Conservation (phyloP, 1,139 yeast species). For the Geotrichum australiense region DNA sequence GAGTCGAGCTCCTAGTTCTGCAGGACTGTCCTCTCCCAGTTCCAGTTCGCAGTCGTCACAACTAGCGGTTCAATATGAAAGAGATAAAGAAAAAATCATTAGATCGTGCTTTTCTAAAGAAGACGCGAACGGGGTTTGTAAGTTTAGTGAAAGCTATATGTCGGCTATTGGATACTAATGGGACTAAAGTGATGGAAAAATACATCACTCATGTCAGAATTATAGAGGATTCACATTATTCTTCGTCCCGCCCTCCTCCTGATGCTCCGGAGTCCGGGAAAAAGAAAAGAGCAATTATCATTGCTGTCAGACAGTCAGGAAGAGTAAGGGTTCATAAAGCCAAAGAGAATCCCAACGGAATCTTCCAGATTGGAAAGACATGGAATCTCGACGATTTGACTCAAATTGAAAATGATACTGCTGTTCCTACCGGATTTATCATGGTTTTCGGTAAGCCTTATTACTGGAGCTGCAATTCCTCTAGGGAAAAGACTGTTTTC, state of each 20-base stretch:
- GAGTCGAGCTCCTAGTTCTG: slow-evolving; percentile 6
- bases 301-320: slow-evolving; percentile 51
- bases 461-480: slow-evolving; percentile 75
- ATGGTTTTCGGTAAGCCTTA: slow-evolving; percentile 68
- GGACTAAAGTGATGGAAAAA: slow-evolving; percentile 33
- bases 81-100: slow-evolving; percentile 42
- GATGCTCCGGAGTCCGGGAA: slow-evolving; percentile 25
- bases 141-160: slow-evolving; percentile 36
- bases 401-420: slow-evolving; percentile 49
- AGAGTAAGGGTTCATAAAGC: slow-evolving; percentile 79
- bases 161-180: neutral
- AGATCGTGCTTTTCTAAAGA: slow-evolving; percentile 41
- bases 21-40: slow-evolving; percentile 3
- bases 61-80: slow-evolving; percentile 47
- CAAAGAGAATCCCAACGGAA: slow-evolving; percentile 64
- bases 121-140: slow-evolving; percentile 27
- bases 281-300: slow-evolving; percentile 34
- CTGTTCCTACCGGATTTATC: slow-evolving; percentile 38
- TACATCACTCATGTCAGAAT: slow-evolving; percentile 58
- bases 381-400: slow-evolving; percentile 80
- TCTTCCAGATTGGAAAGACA: slow-evolving; percentile 85
- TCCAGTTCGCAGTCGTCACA: slow-evolving; percentile 11
- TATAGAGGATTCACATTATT: slow-evolving; percentile 27
- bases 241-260: slow-evolving; percentile 28
- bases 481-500: slow-evolving; percentile 62